Conservation (phyloP, 768 basidiomycete genomes). For the Kwoniella europaea region DNA sequence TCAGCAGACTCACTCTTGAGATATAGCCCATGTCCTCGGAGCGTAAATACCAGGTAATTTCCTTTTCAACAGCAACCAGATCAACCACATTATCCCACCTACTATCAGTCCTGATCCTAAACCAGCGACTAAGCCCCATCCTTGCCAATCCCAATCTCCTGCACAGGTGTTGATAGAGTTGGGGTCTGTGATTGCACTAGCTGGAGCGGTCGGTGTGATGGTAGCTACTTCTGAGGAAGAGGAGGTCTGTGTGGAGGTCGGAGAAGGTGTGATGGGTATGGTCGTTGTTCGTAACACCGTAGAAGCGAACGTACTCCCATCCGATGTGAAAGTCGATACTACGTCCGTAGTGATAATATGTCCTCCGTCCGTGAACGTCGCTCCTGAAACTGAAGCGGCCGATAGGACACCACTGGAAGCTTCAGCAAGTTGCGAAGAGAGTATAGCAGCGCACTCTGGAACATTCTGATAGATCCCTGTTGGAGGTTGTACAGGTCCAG, state of each 20-base stretch:
- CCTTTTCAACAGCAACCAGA: constrained; percentile 35
- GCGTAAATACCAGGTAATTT: constrained; percentile 34
- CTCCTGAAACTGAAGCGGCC: not conserved
- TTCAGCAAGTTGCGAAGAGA: not conserved
- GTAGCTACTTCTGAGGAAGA: not conserved
- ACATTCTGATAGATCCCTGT: constrained; percentile 22
- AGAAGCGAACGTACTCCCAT: constrained; percentile 8
- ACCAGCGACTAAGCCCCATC: constrained; percentile 36
- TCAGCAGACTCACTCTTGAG: constrained; percentile 28
- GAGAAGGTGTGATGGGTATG: not conserved
- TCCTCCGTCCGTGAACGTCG: not conserved
- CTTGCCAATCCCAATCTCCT: constrained; percentile 45
- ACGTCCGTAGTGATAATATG: not conserved
- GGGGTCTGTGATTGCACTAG: constrained; percentile 1
- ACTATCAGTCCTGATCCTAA: constrained; percentile 30
- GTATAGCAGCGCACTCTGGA: constrained; percentile 15
- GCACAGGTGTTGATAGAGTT: constrained; percentile 34
- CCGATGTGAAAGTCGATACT: constrained; percentile 6
- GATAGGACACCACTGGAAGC: not conserved
- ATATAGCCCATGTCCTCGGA: constrained; percentile 37
- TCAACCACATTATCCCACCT: constrained; percentile 39
- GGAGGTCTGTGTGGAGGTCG: not conserved
- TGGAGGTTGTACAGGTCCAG: constrained; percentile 39
- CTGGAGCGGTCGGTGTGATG: not conserved
- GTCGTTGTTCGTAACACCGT: constrained; percentile 7